Evolutionary conservation across 1,139 yeast species (phyloP), one percentile per base, ranked within the genome.

Genomic region (Nadsonia commutata): DNA sequence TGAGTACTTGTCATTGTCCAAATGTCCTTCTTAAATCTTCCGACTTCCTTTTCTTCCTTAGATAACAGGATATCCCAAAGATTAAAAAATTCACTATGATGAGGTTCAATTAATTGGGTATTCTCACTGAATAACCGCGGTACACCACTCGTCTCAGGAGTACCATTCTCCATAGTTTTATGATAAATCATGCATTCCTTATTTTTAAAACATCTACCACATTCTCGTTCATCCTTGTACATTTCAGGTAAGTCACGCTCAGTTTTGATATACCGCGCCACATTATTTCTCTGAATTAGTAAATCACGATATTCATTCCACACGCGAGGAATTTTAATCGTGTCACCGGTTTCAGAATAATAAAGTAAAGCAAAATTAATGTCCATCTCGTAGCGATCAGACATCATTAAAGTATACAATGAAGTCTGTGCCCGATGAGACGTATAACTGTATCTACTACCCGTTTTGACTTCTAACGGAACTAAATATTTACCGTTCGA

Each of bases 381-480:
- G 36, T 79, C 78, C 43, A 79, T 60, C 33, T 76, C 79, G 56
- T 90, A 90, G 36, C 94, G 65, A 51, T 90, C 97, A 43, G 78
- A 76, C 54, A 86, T 70, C 48, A 90, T 64, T 18, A 90, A 63
- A 0, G 94, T 78, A 58, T 90, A 90, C n/a, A 93, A 65, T 0
- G 88, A 71, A 0, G 94, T 82, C 57, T 90, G 99, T 0, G 94
- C 95, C 40, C 81, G 76, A 58, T 90, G 96, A 3, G 80, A 63
- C 11, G 80, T 58, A 43, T 77, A 68, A 43, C 74, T 75, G 36
- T 70, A 63, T 18, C 48, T 44, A 43, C 65, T 67, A 0, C 97
- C 95, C 0, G 97, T 84, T 58, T 90, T 90, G 47, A 90, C 77
- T 59, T 90, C 99, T 64, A 93, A 65, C 0, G 97, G 97, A 1